These are phyloP conservation scores for Copromyces sp. DNA, from an alignment of 495 filamentous ascomycete species.

Conservation along the genomic window DNA sequence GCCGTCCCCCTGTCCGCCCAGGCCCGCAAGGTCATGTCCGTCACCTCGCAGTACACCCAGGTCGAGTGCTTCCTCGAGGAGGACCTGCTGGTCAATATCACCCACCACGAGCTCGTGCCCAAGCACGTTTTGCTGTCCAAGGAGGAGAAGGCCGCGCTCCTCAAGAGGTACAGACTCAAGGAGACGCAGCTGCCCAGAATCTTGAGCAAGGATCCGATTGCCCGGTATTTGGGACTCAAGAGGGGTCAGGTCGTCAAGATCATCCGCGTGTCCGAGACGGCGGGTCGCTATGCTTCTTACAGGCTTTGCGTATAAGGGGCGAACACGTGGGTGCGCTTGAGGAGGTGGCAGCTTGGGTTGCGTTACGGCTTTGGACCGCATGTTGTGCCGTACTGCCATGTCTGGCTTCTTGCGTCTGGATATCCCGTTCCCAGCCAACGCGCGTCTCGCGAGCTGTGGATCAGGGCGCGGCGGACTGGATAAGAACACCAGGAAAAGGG, in stretches of 20 bases:
- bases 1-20: constrained; percentile 70
- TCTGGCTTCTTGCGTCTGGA: no score
- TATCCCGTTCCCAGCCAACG: no score
- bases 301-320: constrained; percentile 39
- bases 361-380: no score
- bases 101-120: constrained; percentile 91
- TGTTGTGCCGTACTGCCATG: background rate
- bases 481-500: background rate
- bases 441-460: no score
- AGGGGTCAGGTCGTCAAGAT: constrained; percentile 98
- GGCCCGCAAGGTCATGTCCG: constrained; percentile 72
- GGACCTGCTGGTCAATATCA: constrained; percentile 96
- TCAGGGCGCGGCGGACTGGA: background rate
- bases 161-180: constrained; percentile 87
- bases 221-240: constrained; percentile 82
- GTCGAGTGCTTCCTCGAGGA: constrained; percentile 94
- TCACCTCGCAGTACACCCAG: constrained; percentile 54
- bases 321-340: background rate
- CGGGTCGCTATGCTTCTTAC: constrained; percentile 70
- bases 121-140: constrained; percentile 82
- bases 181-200: constrained; percentile 94
- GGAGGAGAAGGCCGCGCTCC: constrained; percentile 75
- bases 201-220: constrained; percentile 81
- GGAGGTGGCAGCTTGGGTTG: background rate
- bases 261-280: constrained; percentile 71